Base-by-base conservation (phyloP, 768 basidiomycete species). In the Tylopilus plumbeoviolaceoides region DNA sequence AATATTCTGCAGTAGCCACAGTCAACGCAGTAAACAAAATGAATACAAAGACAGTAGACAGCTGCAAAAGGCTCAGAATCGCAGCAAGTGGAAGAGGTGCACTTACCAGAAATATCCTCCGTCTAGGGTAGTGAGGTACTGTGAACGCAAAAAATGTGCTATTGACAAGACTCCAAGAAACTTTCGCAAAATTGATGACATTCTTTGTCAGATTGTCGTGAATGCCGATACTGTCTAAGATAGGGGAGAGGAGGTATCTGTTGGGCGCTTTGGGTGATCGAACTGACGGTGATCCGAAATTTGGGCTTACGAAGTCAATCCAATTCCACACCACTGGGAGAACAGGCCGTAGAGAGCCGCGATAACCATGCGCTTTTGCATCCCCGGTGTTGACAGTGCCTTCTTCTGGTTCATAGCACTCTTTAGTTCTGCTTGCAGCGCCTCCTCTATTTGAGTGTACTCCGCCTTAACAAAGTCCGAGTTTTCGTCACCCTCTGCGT, bases 381-480 rank as follows among this genome's bases (percentile, higher is more conserved):
- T 62, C n/a, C 56, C 63, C 9, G 45, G 44, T 0, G 57, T 48
- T 5, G 54, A 62, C 21, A 62, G 35, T 7, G 38, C 4, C 4
- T 27, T 36, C 5, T 21, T 52, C 42, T 18, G 27, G 20, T 4
- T 47, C 39, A 35, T 42, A 5, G 21, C 9, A 12, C 20, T 27
- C 20, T 40, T 52, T 17, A 50, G 9, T 30, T 64, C 62, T 5
- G 23, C 47, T 59, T 78, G 75, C 5, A 84, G 61, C 0, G 82
- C 83, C 53, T 74, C 71, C 59, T 80, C 72, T 53, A 84, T 84
- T 66, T 83, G 74, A 2, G 72, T 70, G 58, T 73, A 83, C 60
- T 84, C 82, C 1, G 81, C 79, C 59, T 77, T 78, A 47, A 80
- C 81, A 44, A 84, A 78, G 53, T 79, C 78, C 2, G 78, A 77